Conservation (phyloP, 768 basidiomycete species). For the Macrolepiota albuminosa region DNA sequence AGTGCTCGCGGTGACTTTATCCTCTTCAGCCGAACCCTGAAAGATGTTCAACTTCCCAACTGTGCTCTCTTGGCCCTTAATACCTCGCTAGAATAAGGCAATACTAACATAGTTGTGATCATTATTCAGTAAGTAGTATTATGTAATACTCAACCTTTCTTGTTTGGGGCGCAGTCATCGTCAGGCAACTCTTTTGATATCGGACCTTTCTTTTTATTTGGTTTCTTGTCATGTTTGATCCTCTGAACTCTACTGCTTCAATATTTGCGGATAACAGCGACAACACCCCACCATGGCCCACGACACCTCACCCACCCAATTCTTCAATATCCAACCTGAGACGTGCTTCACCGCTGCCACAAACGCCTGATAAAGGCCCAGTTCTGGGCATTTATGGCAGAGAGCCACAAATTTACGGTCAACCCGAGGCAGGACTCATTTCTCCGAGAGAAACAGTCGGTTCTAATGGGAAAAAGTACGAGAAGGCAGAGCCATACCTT, state of each 20-base stretch:
- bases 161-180: neutral
- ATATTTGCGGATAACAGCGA: slow-evolving; percentile 50
- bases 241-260: slow-evolving; percentile 53
- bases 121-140: neutral
- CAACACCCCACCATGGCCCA: slow-evolving; percentile 68
- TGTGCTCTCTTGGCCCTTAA: slow-evolving; percentile 29
- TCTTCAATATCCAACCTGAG: slow-evolving; percentile 70
- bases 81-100: neutral
- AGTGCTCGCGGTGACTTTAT: neutral
- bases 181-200: neutral
- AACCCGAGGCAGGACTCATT: slow-evolving; percentile 78
- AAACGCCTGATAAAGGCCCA: slow-evolving; percentile 49
- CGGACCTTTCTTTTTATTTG: neutral
- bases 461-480: slow-evolving; percentile 67
- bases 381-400: slow-evolving; percentile 63
- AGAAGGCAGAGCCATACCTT: slow-evolving; percentile 80
- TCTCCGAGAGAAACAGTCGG: slow-evolving; percentile 64
- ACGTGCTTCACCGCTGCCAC: slow-evolving; percentile 48
- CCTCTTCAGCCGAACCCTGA: slow-evolving; percentile 56
- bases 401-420: slow-evolving; percentile 84
- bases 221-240: slow-evolving; percentile 57
- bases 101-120: neutral
- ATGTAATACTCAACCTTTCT: slow-evolving; percentile 3
- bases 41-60: slow-evolving; percentile 59
- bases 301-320: slow-evolving; percentile 70